Base-by-base conservation (phyloP, 83 land plant genomes). In the Isoetes engelmannii region DNA sequence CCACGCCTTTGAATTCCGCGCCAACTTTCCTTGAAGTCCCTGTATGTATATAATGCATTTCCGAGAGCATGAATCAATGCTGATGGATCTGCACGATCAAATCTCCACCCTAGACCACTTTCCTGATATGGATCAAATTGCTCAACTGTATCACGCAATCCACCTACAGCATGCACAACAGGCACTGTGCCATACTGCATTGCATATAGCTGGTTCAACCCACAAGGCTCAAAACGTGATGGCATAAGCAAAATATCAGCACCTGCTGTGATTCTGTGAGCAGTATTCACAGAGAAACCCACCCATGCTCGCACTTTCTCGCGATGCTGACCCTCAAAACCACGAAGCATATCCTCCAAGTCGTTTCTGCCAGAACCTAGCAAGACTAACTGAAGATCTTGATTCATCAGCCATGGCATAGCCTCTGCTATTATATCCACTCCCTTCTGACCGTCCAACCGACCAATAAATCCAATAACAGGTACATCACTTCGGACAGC, bases 101-200 rank as follows among this genome's bases (percentile, higher is more conserved):
- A 89, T 4, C 92, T 87, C 98, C 98, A 92, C 9, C 98, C 98
- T 7, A 71, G 62, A 7, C 98, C 98, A 8, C 87, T 67, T 45
- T 90, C 89, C 3, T 76, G 61, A 45, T 71, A 90, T 6, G 98
- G 98, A 56, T 92, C 80, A 75, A 89, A 92, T 17, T 82, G 84
- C 19, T 75, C 70, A 42, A 93, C 96, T 1, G 98, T 93, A 51
- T 92, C 98, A 69, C 80, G 78, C 64, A 92, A 62, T 7, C 98
- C 98, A 7, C 98, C 98, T 8, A 90, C 98, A 19, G 90, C 84
- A 81, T 92, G 98, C 63, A 92, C 98, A n/a, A 92, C 96, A 5
- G 98, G 98, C 13, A 93, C 69, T 3, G 96, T 93, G 8, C 98
- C 98, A 72, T 93, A 93, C 12, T 58, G 77, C 96, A 93, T 90